Evolutionary conservation across 2,329 filamentous ascomycete genomes (phyloP).

Genomic region (Xylariaceae sp.): DNA sequence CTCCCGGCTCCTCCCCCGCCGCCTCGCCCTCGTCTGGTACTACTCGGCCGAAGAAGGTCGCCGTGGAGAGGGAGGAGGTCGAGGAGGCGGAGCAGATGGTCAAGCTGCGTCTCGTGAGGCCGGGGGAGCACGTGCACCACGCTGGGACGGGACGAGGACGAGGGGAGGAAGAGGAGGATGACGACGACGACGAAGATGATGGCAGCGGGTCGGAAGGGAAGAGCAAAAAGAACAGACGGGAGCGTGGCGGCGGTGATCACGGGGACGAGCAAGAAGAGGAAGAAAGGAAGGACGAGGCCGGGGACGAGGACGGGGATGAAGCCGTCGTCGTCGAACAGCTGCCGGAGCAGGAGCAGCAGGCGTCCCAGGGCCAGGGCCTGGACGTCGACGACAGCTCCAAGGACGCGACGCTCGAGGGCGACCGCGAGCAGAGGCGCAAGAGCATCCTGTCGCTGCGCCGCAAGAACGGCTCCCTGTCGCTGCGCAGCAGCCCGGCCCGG

Average conservation of each 20-base stretch:
- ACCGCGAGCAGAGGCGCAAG: conserved; percentile 21
- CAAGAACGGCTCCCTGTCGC: too few species aligned
- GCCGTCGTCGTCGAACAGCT: too few species aligned
- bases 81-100: conserved; percentile 27
- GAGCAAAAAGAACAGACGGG: too few species aligned
- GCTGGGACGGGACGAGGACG: too few species aligned
- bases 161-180: conserved; percentile 16
- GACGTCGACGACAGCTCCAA: conserved; percentile 30
- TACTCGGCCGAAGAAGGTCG: too few species aligned
- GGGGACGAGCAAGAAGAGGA: too few species aligned
- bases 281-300: conserved; percentile 14
- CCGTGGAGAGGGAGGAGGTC: conserved; percentile 19
- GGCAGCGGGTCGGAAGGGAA: too few species aligned
- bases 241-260: conserved; percentile 15
- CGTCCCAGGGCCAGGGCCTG: conserved; percentile 24
- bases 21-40: too few species aligned
- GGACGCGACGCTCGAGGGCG: conserved; percentile 24
- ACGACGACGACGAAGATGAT: conserved; percentile 12
- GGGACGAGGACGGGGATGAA: conserved; percentile 9
- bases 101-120: conserved; percentile 32
- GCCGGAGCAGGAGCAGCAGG: conserved; percentile 26
- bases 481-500: too few species aligned
- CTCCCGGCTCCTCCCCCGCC: too few species aligned
- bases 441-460: conserved; percentile 21
- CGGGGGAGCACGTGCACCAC: conserved; percentile 26